Conservation (phyloP, 2,329 filamentous ascomycete species). For the Pseudogymnoascus sp. region DNA sequence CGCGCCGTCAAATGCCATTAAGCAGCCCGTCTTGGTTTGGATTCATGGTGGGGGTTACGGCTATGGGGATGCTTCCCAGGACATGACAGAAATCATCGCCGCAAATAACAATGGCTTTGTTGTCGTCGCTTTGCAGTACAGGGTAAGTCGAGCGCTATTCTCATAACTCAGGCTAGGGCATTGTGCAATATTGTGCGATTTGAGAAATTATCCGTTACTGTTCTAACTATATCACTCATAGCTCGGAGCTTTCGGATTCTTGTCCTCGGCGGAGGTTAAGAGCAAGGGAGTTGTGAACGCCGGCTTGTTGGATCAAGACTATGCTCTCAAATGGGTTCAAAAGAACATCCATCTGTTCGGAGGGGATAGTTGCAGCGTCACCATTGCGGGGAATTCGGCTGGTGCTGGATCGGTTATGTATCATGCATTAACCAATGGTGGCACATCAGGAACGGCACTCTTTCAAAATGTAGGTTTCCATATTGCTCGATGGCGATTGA, state of each 20-base stretch:
- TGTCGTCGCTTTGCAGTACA: slow-evolving; percentile 43
- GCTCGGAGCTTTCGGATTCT: slow-evolving; percentile 42
- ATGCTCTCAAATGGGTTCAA: slow-evolving; percentile 48
- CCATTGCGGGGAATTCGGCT: slow-evolving; percentile 48
- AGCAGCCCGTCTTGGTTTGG: slow-evolving; percentile 25
- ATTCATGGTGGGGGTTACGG: slow-evolving; percentile 23
- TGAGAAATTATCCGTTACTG: background rate
- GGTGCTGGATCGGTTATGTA: slow-evolving; percentile 46
- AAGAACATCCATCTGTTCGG: slow-evolving; percentile 46
- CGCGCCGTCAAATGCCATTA: slow-evolving; percentile 21
- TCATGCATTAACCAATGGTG: slow-evolving; percentile 30
- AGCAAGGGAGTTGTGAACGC: slow-evolving; percentile 39
- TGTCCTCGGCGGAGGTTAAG: slow-evolving; percentile 40
- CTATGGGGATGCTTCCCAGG: background rate
- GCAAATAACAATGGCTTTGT: slow-evolving; percentile 41
- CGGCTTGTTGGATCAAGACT: slow-evolving; percentile 47
- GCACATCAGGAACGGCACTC: slow-evolving; percentile 2
- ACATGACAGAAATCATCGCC: slow-evolving; percentile 35
- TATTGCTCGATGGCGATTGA: slow-evolving; percentile 15
- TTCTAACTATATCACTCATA: background rate
- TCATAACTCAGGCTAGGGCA: background rate
- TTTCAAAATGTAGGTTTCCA: slow-evolving; percentile 23
- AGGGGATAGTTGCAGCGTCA: slow-evolving; percentile 44
- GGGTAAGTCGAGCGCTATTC: slow-evolving; percentile 18
- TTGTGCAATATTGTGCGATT: background rate